Conservation (phyloP, 202 grass and related monocot genomes). For the Bolboschoenoplectus hybrid region DNA sequence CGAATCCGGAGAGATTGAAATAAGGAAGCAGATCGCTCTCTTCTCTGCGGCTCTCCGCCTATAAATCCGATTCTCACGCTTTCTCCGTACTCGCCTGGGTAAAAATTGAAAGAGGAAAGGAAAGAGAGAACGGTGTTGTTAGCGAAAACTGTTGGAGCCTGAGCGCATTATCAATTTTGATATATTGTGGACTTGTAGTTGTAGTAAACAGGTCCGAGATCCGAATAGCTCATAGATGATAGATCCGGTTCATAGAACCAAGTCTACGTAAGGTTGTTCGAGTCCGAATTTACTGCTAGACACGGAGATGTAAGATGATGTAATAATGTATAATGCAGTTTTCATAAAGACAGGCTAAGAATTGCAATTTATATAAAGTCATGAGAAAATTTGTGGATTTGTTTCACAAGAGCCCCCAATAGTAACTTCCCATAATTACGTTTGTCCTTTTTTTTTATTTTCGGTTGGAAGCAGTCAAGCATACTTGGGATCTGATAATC, state of each 20-base stretch:
- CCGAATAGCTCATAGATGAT: neutral
- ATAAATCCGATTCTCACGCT: neutral
- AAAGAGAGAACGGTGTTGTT: neutral
- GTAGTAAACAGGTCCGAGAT: neutral
- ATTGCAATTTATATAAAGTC: no score
- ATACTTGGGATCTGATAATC: no score
- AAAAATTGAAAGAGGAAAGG: neutral
- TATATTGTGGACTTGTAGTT: neutral
- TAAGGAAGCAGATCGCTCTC: neutral
- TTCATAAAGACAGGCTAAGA: no score
- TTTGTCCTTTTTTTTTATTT: no score
- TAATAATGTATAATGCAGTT: no score
- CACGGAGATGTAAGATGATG: no score
- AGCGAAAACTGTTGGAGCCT: neutral
- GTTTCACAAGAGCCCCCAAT: no score
- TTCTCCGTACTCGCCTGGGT: neutral
- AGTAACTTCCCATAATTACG: no score
- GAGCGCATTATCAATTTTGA: slow-evolving; percentile 14
- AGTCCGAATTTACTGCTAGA: neutral
- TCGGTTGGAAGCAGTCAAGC: no score
- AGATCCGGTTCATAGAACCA: neutral
- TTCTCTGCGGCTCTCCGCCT: neutral
- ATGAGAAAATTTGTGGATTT: no score
- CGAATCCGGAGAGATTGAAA: neutral
- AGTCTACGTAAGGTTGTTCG: neutral